These are phyloP conservation scores for Candida tropicalis DNA, from an alignment of 1,139 yeast genomes.

Conservation along the genomic window DNA sequence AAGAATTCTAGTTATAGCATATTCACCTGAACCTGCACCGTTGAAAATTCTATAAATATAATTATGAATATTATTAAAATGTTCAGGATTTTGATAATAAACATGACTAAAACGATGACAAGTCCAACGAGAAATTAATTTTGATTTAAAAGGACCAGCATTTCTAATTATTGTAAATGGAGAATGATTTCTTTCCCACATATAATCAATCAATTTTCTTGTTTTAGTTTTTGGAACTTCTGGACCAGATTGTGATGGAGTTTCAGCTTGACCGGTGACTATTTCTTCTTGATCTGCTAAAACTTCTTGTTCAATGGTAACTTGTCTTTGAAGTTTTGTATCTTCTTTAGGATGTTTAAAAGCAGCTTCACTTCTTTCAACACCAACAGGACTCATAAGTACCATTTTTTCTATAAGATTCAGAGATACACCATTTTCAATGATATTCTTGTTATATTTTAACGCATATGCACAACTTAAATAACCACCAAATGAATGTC, in stretches of 20 bases:
- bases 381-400: constrained; percentile 49
- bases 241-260: constrained; percentile 2
- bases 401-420: constrained; percentile 42
- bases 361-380: constrained; percentile 41
- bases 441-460: constrained; percentile 49
- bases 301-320: constrained; percentile 26
- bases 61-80: constrained; percentile 41
- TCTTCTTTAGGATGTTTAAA: constrained; percentile 24
- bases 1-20: constrained; percentile 45
- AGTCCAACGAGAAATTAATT: constrained; percentile 45
- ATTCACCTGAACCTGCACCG: constrained; percentile 50
- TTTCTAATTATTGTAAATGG: constrained; percentile 41
- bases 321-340: constrained; percentile 19
- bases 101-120: constrained; percentile 39
- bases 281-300: constrained; percentile 32
- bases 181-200: constrained; percentile 44
- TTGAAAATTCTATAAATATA: constrained; percentile 45
- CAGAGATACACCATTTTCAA: constrained; percentile 23
- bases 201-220: constrained; percentile 26
- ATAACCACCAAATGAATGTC: constrained; percentile 95
- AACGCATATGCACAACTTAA: constrained; percentile 76
- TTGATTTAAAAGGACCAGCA: constrained; percentile 41
- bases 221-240: constrained; percentile 21
- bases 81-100: constrained; percentile 31
- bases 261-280: constrained; percentile 18